Percentiles rank a stretch among this genome's conserved stretches.
Conservation (phyloP, 208 protist species). For the Naegleria gruberi region DNA sequence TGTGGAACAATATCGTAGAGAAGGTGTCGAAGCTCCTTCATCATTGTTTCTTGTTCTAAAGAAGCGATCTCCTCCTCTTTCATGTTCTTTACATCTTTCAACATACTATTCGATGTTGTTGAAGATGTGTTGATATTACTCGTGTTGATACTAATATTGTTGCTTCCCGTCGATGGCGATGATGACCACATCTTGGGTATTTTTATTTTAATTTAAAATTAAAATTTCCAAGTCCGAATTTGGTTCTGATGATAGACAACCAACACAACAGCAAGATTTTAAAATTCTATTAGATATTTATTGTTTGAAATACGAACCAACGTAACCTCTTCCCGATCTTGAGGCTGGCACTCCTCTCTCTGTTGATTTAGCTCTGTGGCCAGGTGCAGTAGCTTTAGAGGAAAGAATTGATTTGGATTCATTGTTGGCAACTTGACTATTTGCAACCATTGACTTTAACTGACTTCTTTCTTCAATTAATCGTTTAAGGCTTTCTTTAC, state of each 20-base stretch:
- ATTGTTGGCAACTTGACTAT: neutral
- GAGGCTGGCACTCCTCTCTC: neutral
- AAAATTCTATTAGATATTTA: too few species aligned
- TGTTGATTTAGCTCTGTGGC: neutral
- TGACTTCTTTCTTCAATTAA: neutral
- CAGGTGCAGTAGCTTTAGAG: neutral
- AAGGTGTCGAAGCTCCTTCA: neutral
- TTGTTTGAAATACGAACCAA: neutral
- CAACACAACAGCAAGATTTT: too few species aligned
- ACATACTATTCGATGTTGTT: neutral
- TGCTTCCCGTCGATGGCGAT: too few species aligned
- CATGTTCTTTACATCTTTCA: too few species aligned
- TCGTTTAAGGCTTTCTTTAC: neutral
- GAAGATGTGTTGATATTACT: neutral
- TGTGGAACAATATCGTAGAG: neutral
- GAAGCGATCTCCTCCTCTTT: neutral
- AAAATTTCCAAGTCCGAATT: too few species aligned
- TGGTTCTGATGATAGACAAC: too few species aligned
- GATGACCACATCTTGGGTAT: too few species aligned
- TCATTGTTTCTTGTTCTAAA: neutral
- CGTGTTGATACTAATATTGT: neutral
- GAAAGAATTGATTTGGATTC: neutral
- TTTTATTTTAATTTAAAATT: too few species aligned
- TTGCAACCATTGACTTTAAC: neutral
- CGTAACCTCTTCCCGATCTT: neutral